A percentile compares a stretch with the other conserved stretches of the same genome.
Conservation (phyloP, 2,329 filamentous ascomycete genomes). For the Purpureocillium takamizusanense region DNA sequence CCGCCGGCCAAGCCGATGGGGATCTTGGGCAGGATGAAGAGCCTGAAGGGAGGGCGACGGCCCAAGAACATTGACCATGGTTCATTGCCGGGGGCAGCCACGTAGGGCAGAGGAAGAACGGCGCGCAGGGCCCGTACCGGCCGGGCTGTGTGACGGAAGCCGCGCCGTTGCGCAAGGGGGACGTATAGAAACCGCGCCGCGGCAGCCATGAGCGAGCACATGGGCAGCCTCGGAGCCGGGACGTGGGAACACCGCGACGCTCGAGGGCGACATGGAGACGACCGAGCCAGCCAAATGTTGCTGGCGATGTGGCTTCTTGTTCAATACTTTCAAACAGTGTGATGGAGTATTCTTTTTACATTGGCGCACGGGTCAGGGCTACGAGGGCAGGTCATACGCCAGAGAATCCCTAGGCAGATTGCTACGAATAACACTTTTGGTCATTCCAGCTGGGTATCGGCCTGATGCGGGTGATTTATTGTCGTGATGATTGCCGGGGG, state of each 20-base stretch:
- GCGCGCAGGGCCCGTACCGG: too few species aligned
- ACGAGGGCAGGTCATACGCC: conserved; percentile 2
- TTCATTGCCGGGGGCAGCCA: conserved; percentile 23
- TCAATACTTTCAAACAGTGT: background rate
- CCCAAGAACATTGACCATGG: conserved; percentile 18
- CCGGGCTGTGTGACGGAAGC: too few species aligned
- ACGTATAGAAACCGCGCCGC: too few species aligned
- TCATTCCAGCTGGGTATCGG: too few species aligned
- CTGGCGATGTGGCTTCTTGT: background rate
- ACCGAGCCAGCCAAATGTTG: background rate
- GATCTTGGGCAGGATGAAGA: conserved; percentile 73
- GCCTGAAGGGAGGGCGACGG: conserved; percentile 60
- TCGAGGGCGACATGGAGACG: background rate
- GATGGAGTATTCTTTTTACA: background rate
- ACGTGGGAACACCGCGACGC: background rate
- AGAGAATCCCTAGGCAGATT: conserved; percentile 10
- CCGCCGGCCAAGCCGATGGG: conserved; percentile 42
- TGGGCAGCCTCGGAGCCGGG: too few species aligned
- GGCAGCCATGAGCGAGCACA: too few species aligned
- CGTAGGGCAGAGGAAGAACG: conserved; percentile 17
- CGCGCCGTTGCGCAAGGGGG: too few species aligned
- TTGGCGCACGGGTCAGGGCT: background rate
- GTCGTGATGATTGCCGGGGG: too few species aligned
- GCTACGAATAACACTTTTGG: conserved; percentile 8
- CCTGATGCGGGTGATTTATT: too few species aligned